Conservation (phyloP, 2,329 filamentous ascomycete genomes). For the Mollisiaceae sp. region DNA sequence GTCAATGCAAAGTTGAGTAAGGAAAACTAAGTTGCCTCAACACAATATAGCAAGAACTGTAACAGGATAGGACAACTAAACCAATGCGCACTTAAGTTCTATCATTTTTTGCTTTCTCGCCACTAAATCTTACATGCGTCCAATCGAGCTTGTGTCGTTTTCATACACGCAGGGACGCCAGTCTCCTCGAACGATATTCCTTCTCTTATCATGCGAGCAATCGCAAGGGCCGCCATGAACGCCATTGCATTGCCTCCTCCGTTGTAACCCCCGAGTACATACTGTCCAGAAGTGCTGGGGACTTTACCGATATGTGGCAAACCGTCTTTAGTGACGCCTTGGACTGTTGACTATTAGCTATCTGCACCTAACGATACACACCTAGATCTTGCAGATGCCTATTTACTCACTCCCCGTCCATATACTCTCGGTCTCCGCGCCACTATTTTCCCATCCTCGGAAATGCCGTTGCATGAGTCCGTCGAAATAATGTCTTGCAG, state of each 20-base stretch:
- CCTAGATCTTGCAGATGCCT: not conserved
- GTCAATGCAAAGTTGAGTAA: no score
- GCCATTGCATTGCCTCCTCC: conserved; percentile 56
- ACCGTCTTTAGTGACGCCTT: not conserved
- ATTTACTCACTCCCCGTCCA: conserved; percentile 21
- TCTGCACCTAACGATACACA: not conserved
- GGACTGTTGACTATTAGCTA: not conserved
- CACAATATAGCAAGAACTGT: no score
- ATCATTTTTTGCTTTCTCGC: not conserved
- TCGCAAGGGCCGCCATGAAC: conserved; percentile 46
- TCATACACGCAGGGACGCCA: conserved; percentile 40
- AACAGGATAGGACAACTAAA: no score
- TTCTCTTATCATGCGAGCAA: conserved; percentile 45
- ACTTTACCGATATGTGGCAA: conserved; percentile 47
- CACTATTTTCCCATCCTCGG: conserved; percentile 52
- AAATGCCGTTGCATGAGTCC: conserved; percentile 55
- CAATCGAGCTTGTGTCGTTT: conserved; percentile 34
- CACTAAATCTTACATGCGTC: not conserved
- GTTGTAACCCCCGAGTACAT: conserved; percentile 53
- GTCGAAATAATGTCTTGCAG: conserved; percentile 51
- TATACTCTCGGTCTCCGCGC: conserved; percentile 41
- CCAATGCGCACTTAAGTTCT: not conserved
- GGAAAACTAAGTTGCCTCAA: no score
- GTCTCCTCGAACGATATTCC: conserved; percentile 42
- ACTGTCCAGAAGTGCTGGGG: conserved; percentile 46